A percentile compares a stretch with the other conserved stretches of the same genome.
Conservation (phyloP, 2,329 filamentous ascomycete genomes). For the Monascus ruber region DNA sequence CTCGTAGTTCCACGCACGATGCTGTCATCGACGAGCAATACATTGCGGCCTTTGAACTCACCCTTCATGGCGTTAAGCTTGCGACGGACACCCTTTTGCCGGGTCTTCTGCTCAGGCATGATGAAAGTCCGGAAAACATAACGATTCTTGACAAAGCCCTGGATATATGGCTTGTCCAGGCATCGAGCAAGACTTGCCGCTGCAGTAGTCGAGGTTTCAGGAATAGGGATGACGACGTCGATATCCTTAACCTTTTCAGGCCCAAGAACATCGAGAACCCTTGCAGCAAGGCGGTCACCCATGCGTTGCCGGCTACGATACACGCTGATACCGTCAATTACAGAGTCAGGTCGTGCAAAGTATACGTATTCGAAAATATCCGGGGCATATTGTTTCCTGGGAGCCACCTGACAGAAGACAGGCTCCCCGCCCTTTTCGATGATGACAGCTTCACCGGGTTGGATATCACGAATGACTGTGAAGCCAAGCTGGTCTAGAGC, state of each 20-base stretch:
- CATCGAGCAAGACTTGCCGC: constrained; percentile 65
- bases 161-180: constrained; percentile 64
- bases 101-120: constrained; percentile 67
- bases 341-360: constrained; percentile 68
- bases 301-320: constrained; percentile 75
- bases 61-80: constrained; percentile 80
- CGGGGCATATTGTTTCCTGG: constrained; percentile 59
- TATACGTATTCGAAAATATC: constrained; percentile 87
- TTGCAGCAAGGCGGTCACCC: constrained; percentile 69
- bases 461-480: constrained; percentile 60
- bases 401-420: constrained; percentile 63
- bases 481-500: constrained; percentile 75
- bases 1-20: constrained; percentile 80
- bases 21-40: constrained; percentile 79
- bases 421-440: constrained; percentile 66
- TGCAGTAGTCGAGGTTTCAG: constrained; percentile 71
- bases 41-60: constrained; percentile 70
- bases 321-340: constrained; percentile 81
- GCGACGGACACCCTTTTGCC: constrained; percentile 76
- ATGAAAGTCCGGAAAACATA: constrained; percentile 85
- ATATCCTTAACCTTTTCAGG: constrained; percentile 62
- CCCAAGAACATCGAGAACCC: constrained; percentile 56
- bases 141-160: constrained; percentile 80
- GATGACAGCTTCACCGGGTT: constrained; percentile 76
- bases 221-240: constrained; percentile 70